These are phyloP conservation scores for Dictyostelium discoideum DNA, from an alignment of 78 protist species.

Conservation along the genomic window DNA sequence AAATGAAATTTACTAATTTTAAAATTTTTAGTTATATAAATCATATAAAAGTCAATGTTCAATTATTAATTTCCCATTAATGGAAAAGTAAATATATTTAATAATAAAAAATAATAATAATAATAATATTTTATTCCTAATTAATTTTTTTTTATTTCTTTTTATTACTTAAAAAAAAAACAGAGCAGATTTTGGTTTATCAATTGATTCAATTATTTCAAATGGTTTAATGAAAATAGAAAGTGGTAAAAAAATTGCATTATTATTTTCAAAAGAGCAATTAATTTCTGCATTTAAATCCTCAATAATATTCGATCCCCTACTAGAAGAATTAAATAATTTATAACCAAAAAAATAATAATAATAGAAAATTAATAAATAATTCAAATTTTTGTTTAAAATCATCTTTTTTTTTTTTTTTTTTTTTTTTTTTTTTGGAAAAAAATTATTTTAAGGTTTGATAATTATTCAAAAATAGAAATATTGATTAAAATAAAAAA, in stretches of 20 bases:
- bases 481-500: no score
- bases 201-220: not conserved
- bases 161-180: not conserved
- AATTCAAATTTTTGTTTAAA: no score
- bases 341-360: not conserved
- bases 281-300: not conserved
- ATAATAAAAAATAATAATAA: not conserved
- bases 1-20: not conserved
- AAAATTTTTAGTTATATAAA: conserved; percentile 14
- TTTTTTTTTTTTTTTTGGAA: not conserved
- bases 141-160: no score
- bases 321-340: not conserved
- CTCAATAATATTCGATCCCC: not conserved
- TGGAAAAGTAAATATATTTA: conserved; percentile 25
- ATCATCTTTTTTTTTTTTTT: not conserved
- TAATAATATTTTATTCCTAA: not conserved
- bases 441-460: no score
- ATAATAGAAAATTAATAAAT: no score
- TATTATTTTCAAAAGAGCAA: not conserved
- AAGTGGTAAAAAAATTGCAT: not conserved
- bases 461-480: no score
- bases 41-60: conserved; percentile 16
- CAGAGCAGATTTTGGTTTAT: not conserved
- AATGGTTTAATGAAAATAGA: conserved; percentile 21
- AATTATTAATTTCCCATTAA: not conserved